Evolutionary conservation across 2,329 filamentous ascomycete genomes (phyloP), one percentile per base, ranked within the genome.

Genomic region (Drechslera avenae): DNA sequence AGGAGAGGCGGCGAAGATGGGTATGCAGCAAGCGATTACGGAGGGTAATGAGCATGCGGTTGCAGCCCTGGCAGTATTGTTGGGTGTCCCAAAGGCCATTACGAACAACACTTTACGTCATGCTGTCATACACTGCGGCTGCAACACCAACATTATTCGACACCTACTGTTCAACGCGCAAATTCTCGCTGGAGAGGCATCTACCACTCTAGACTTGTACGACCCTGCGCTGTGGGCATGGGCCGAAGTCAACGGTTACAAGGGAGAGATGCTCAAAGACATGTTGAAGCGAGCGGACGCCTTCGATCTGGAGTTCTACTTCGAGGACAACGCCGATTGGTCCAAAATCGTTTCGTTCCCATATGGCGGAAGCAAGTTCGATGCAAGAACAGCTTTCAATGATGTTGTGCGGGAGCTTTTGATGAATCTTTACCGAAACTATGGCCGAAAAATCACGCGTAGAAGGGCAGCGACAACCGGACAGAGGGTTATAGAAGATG

Each of bases 161-260:
- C 70, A 72, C 32, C 46, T 73, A 3, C 55, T 73, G 1, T 73
- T 67, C 62, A 73, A 72, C 19, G 67, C 67, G 5, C 69, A 72
- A 42, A 69, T 72, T 19, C 46, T 68, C 18, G 63, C 62, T 9
- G 39, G 39, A 14, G 47, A 54, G 5, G 40, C 52, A 3, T 42
- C 59, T 2, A 56, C 50, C 26, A 63, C 44, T 1, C 50, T 73
- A n/a, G 54, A 73, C 34, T 72, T 73, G 39, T 56, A 69, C 35
- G 69, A 73, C 45, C 64, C 69, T 6, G 56, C 53, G 9, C 44
- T 73, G 4, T 73, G 71, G 71, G 55, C 58, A 18, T 73, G 68
- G 67, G 65, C 67, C 10, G 66, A 69, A n/a, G 50, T 50, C 13
- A 61, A 68, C 30, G 64, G 62, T 3, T 61, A 62, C 16, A 66